These are phyloP conservation scores for Thalia dealbata DNA, from an alignment of 176 grass and related monocot genomes.

Conservation along the genomic window DNA sequence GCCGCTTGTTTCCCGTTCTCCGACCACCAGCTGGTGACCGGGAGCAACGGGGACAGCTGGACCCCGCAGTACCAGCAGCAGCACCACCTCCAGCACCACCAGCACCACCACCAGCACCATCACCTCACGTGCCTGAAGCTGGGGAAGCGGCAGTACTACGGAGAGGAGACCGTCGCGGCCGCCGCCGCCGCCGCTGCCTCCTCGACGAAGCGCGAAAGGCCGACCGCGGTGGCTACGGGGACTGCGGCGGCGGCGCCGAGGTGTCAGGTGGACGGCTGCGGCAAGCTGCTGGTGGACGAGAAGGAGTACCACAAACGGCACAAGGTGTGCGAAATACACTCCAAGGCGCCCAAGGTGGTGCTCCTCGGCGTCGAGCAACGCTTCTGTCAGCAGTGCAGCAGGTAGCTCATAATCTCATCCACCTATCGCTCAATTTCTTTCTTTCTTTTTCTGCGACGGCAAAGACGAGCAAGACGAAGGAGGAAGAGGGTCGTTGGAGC, in stretches of 20 bases:
- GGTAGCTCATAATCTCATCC: slow-evolving; percentile 17
- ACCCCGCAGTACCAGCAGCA: slow-evolving; percentile 3
- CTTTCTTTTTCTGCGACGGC: too few relatives aligned
- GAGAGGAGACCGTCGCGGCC: not conserved
- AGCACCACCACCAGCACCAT: slow-evolving; percentile 33
- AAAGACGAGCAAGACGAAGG: too few relatives aligned
- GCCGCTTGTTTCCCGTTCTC: not conserved
- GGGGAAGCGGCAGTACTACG: slow-evolving; percentile 41
- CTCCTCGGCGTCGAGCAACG: slow-evolving; percentile 66
- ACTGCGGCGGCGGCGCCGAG: slow-evolving; percentile 30
- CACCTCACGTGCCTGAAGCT: slow-evolving; percentile 53
- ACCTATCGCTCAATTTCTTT: not conserved
- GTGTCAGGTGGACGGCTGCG: slow-evolving; percentile 78
- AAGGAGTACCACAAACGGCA: slow-evolving; percentile 85
- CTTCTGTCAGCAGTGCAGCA: slow-evolving; percentile 96
- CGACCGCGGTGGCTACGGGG: slow-evolving; percentile 16
- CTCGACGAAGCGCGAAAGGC: not conserved
- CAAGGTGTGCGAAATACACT: slow-evolving; percentile 76
- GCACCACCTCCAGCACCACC: slow-evolving; percentile 17
- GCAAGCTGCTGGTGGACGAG: slow-evolving; percentile 26
- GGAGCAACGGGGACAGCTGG: not conserved
- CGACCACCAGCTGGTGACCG: not conserved
- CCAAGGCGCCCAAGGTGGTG: slow-evolving; percentile 59
- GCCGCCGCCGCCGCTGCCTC: not conserved
- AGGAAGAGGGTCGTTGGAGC: too few relatives aligned